A percentile compares a stretch with the other conserved stretches of the same genome.
phyloP scores from a whole-genome alignment of 257 asterid species.

The Solanum boliviense region DNA sequence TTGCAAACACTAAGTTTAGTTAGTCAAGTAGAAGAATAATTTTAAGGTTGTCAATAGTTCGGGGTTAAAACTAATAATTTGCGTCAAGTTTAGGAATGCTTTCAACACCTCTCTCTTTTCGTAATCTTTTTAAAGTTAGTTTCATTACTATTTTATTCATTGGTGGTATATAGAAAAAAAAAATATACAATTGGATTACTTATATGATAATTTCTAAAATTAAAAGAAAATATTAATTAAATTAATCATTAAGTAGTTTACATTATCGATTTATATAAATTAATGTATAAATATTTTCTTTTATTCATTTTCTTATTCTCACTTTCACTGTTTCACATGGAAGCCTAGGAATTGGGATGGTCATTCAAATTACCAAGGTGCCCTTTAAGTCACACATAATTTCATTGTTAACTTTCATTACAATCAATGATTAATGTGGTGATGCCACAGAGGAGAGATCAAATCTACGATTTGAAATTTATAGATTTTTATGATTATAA shows the following conservation, averaged over 20 bases:
- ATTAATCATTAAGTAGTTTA: not conserved
- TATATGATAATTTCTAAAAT: not conserved
- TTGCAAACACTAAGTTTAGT: too few relatives aligned
- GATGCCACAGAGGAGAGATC: fast-evolving
- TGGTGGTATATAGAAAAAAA: not conserved
- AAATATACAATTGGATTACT: not conserved
- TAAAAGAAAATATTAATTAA: not conserved
- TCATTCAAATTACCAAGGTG: not conserved
- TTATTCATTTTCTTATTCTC: not conserved
- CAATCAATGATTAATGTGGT: not conserved
- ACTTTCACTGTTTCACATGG: not conserved
- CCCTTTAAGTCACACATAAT: not conserved
- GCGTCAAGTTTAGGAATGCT: too few relatives aligned
- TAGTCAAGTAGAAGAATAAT: too few relatives aligned
- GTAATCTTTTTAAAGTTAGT: not conserved
- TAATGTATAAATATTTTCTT: not conserved
- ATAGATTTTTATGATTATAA: too few relatives aligned
- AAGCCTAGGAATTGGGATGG: not conserved
- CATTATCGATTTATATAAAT: not conserved
- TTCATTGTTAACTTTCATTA: not conserved
- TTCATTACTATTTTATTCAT: not conserved
- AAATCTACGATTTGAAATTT: too few relatives aligned
- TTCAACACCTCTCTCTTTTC: not conserved
- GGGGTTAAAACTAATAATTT: too few relatives aligned
- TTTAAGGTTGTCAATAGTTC: too few relatives aligned